phyloP scores from a whole-genome alignment of 2,329 filamentous ascomycete genomes.

The Penicillium sp. region DNA sequence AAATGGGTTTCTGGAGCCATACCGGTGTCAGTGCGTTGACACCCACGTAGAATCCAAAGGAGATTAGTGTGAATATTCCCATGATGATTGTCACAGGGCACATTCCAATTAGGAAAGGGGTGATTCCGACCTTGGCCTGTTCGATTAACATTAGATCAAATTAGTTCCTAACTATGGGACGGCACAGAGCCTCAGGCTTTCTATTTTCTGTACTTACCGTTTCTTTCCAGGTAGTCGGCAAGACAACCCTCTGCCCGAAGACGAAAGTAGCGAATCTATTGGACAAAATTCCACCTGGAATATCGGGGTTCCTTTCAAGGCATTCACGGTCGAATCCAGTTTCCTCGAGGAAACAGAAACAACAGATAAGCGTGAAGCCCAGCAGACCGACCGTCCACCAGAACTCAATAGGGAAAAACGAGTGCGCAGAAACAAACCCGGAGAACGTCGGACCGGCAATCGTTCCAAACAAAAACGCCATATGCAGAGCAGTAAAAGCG shows the following conservation, averaged over 20 bases:
- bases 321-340: conserved; percentile 35
- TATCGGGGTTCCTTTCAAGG: conserved; percentile 15
- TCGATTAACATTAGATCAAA: not conserved
- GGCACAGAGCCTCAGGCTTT: not conserved
- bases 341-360: conserved; percentile 42
- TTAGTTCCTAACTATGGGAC: not conserved
- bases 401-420: conserved; percentile 40
- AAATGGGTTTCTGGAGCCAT: conserved; percentile 40
- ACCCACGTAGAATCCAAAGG: conserved; percentile 37
- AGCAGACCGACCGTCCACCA: conserved; percentile 46
- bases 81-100: conserved; percentile 40
- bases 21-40: conserved; percentile 36
- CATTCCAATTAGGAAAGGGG: conserved; percentile 28
- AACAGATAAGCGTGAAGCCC: conserved; percentile 33
- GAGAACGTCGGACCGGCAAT: conserved; percentile 41
- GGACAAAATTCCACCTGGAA: conserved; percentile 16
- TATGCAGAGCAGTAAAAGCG: conserved; percentile 39
- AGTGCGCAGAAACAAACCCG: conserved; percentile 39
- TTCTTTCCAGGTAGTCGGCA: conserved; percentile 23
- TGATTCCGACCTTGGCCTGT: conserved; percentile 21
- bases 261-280: conserved; percentile 30
- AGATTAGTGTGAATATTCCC: conserved; percentile 38
- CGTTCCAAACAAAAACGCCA: conserved; percentile 38
- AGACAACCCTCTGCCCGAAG: conserved; percentile 22
- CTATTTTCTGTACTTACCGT: conserved; percentile 13